Base-by-base conservation (phyloP, 2,329 filamentous ascomycete genomes). In the Xylaria sp. region DNA sequence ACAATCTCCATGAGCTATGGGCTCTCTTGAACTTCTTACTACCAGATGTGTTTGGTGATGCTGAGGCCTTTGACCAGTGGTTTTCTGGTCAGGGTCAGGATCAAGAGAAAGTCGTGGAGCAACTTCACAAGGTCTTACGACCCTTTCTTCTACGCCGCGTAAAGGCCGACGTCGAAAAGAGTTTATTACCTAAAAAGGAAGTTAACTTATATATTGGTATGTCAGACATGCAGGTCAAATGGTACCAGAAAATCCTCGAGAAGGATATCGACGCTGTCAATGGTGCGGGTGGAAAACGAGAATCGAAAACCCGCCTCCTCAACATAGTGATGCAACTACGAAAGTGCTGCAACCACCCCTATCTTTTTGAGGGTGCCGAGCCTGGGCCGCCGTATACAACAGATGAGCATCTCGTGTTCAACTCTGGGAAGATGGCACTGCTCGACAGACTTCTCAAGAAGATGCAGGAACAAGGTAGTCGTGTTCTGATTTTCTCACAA, bases 301-400 rank as follows among this genome's bases (percentile, higher is more conserved):
- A 99, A 81, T 98, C 95, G 36, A 99, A 99, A 83, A 99, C 96
- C 1, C 90, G 96, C 70, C 87, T 99, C 25, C 86, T 99, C 71
- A 99, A 99, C 81, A 99, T 99, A 76, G 96, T 99, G 73, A 99
- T 99, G 96, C 96, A 99, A 80, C 87, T 99, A 71, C 91, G 96
- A 74, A 99, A 99, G 81, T 99, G 96, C 81, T 99, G 96, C 79
- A 99, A 99, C 74, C 96, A 99, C 77, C 96, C 96, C 0, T 99
- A 99, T 74, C 88, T 99, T 0, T 99, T 99, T 73, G 96, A 99
- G 77, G 96, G 96, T 61, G 96, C 96, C 10, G 96, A 99, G 77
- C 96, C 96, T 47, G 96, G 96, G 31, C 96, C 96, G 13, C 96
- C 96, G 1, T 99, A 98, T 78, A 99, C 96, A 0, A 99, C 95